phyloP scores from a whole-genome alignment of 495 filamentous ascomycete genomes.

The Rhizodiscina lignyota region DNA sequence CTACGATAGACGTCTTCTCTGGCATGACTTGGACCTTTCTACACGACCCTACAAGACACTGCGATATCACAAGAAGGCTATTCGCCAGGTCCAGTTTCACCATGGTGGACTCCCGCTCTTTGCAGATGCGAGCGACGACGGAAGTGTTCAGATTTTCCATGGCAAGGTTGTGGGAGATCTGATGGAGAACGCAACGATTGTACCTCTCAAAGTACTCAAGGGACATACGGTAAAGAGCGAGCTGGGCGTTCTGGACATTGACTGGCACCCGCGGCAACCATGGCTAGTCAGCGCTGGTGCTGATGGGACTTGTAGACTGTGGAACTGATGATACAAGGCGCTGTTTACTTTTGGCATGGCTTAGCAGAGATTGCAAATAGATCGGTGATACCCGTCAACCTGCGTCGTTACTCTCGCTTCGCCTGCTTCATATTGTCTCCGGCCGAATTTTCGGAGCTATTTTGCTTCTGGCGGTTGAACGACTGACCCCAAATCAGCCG shows the following conservation, averaged over 20 bases:
- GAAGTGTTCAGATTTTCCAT: slow-evolving; percentile 87
- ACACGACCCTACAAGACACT: slow-evolving; percentile 86
- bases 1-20: slow-evolving; percentile 84
- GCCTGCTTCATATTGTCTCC: no score
- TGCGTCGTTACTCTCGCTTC: no score
- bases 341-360: no score
- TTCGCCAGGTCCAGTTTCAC: slow-evolving; percentile 76
- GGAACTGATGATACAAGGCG: no score
- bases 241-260: slow-evolving; percentile 81
- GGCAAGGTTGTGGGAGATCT: slow-evolving; percentile 85
- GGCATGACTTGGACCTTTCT: slow-evolving; percentile 93
- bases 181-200: slow-evolving; percentile 90
- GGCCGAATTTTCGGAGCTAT: no score
- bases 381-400: no score
- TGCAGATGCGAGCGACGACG: slow-evolving; percentile 86
- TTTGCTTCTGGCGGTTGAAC: no score
- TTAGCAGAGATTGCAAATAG: no score
- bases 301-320: slow-evolving; percentile 75
- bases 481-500: no score
- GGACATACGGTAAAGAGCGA: slow-evolving; percentile 68
- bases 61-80: slow-evolving; percentile 81
- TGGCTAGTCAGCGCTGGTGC: slow-evolving; percentile 91
- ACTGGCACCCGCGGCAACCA: slow-evolving; percentile 84
- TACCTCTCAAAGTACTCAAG: slow-evolving; percentile 83
- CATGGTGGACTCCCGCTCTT: slow-evolving; percentile 72